A percentile compares a stretch with the other conserved stretches of the same genome.
Evolutionary conservation across 2,329 filamentous ascomycete species (phyloP).

Genomic region (Paecilomyces niveus): DNA sequence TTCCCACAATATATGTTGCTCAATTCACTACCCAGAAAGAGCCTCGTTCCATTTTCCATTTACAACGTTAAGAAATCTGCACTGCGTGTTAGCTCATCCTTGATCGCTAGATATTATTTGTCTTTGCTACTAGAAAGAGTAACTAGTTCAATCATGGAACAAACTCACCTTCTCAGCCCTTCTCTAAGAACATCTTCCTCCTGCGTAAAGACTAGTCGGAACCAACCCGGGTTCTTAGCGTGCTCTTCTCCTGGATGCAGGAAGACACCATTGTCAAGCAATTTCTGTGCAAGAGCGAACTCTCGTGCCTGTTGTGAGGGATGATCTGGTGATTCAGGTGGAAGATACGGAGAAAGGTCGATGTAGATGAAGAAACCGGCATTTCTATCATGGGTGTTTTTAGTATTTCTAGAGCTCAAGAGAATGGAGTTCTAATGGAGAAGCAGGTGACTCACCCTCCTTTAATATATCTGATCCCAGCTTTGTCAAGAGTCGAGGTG

Average conservation of each 20-base stretch:
- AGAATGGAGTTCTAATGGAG: background rate
- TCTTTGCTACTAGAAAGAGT: background rate
- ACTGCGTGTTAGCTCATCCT: too few species aligned
- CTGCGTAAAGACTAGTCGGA: slow-evolving; percentile 46
- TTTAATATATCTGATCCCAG: slow-evolving; percentile 31
- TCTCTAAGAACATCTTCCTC: slow-evolving; percentile 27
- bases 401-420: background rate
- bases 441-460: slow-evolving; percentile 15
- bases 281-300: slow-evolving; percentile 37
- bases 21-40: too few species aligned
- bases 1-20: too few species aligned
- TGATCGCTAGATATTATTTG: too few species aligned
- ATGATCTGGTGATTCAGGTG: slow-evolving; percentile 10
- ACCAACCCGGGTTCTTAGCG: slow-evolving; percentile 44
- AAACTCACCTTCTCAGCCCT: slow-evolving; percentile 24
- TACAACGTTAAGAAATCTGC: too few species aligned
- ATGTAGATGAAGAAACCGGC: slow-evolving; percentile 43
- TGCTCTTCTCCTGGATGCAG: slow-evolving; percentile 43
- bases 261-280: slow-evolving; percentile 44
- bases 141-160: background rate
- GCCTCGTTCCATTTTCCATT: too few species aligned
- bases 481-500: slow-evolving; percentile 24
- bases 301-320: slow-evolving; percentile 28
- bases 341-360: slow-evolving; percentile 37
- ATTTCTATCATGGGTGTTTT: slow-evolving; percentile 18